A percentile compares a stretch with the other conserved stretches of the same genome.
These are phyloP conservation scores for Trichosporon faecale DNA, from an alignment of 1,284 basidiomycete genomes.

Conservation along the genomic window DNA sequence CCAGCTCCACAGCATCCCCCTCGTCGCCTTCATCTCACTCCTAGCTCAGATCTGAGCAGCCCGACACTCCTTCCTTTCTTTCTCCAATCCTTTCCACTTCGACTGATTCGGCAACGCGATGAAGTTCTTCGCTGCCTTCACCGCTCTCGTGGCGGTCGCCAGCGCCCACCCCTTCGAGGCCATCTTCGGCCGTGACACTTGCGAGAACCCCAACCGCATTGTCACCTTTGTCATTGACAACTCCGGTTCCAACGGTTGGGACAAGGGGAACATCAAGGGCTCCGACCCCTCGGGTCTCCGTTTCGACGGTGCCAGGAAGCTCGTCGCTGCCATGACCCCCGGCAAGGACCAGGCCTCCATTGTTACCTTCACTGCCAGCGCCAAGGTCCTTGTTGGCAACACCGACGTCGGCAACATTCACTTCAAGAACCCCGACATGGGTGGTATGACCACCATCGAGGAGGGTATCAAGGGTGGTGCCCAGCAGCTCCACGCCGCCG, in stretches of 20 bases:
- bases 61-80: neutral
- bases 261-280: neutral
- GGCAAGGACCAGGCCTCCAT: conserved; percentile 9
- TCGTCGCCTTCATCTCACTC: neutral
- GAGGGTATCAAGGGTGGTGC: neutral
- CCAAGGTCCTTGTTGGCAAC: neutral
- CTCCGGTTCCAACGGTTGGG: conserved; percentile 8
- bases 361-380: neutral
- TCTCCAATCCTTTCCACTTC: neutral
- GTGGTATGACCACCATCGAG: neutral
- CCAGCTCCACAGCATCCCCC: neutral
- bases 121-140: conserved; percentile 14
- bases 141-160: neutral
- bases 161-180: neutral
- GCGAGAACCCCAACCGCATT: conserved; percentile 8
- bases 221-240: conserved; percentile 13
- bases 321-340: conserved; percentile 7
- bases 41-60: neutral
- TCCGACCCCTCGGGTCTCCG: conserved; percentile 13
- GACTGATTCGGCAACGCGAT: neutral
- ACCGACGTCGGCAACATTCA: neutral
- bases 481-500: neutral
- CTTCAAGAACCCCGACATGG: neutral
- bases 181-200: neutral
- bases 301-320: conserved; percentile 3